A percentile compares a stretch with the other conserved stretches of the same genome.
phyloP scores from a whole-genome alignment of 192 early-diverging fungal species.

The Rhizophagus clarus region DNA sequence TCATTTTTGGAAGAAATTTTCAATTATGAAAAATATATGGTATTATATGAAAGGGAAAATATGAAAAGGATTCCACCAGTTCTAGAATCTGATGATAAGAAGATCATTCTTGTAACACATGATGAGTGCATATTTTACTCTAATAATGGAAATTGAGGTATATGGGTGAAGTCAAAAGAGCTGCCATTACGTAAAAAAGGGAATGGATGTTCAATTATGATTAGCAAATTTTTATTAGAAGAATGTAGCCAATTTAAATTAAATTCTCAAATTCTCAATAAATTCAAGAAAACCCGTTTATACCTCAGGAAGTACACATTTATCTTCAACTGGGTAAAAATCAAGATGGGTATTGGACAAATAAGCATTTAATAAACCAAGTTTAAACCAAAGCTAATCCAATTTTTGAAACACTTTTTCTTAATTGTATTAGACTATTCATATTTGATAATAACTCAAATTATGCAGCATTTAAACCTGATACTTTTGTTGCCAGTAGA shows the following conservation, averaged over 20 bases:
- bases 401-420: constrained; percentile 11
- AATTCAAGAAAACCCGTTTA: not conserved
- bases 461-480: no score
- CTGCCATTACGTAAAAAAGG: constrained; percentile 14
- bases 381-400: not conserved
- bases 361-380: not conserved
- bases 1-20: not conserved
- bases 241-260: not conserved
- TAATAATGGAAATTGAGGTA: no score
- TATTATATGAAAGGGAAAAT: no score
- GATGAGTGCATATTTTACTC: no score
- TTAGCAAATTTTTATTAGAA: not conserved
- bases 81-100: not conserved
- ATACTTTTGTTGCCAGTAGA: not conserved
- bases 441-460: constrained; percentile 23
- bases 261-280: not conserved
- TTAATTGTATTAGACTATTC: constrained; percentile 2
- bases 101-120: constrained; percentile 3
- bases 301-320: not conserved
- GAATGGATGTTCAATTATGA: not conserved
- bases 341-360: constrained; percentile 13
- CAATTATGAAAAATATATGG: not conserved
- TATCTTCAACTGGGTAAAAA: constrained; percentile 8
- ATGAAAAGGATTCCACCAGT: not conserved
- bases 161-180: no score